Conservation (phyloP, 1,284 basidiomycete genomes). For the Tilletia setariae region DNA sequence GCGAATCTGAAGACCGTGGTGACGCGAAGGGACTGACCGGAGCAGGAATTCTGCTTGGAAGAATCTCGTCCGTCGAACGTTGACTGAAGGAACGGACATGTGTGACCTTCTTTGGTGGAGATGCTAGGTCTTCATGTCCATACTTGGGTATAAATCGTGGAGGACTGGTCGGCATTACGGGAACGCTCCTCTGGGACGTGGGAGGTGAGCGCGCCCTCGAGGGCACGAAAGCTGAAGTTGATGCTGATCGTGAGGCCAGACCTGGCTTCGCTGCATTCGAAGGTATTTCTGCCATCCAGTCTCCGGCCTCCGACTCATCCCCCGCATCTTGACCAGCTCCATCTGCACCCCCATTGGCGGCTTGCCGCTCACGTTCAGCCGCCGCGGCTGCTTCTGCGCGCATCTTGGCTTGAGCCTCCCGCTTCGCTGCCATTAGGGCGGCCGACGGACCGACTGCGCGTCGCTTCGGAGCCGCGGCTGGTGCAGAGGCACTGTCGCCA, state of each 20-base stretch:
- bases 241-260: neutral
- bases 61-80: neutral
- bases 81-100: neutral
- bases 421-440: conserved; percentile 49
- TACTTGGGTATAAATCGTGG: conserved; percentile 11
- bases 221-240: neutral
- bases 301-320: conserved; percentile 8
- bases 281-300: conserved; percentile 10
- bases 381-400: conserved; percentile 29
- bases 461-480: conserved; percentile 21
- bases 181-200: neutral
- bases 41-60: neutral
- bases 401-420: conserved; percentile 39
- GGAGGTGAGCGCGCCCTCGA: conserved; percentile 1
- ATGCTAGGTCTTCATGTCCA: conserved; percentile 3
- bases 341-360: conserved; percentile 6
- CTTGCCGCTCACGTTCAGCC: conserved; percentile 26
- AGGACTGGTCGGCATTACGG: neutral
- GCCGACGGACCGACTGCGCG: conserved; percentile 36
- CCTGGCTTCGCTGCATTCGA: neutral
- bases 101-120: neutral
- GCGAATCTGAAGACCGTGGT: neutral
- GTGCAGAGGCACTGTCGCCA: conserved; percentile 19
- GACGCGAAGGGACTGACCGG: neutral
- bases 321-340: neutral